phyloP scores from a whole-genome alignment of 805 yeast species.

The Candida methanosorbosa region DNA sequence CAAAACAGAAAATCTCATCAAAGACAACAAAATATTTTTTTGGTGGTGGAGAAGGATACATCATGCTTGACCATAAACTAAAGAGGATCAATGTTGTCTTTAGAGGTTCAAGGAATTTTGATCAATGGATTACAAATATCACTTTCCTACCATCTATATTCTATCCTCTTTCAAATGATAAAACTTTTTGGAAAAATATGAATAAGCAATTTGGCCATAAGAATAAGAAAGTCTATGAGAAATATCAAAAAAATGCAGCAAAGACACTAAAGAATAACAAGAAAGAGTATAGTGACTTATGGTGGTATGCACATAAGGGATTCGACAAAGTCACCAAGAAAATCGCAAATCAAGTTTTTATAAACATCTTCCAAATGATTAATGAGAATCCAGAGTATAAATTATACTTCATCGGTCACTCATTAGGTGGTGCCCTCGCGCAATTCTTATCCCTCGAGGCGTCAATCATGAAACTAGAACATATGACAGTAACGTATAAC shows the following conservation, averaged over 20 bases:
- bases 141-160: conserved; percentile 9
- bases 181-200: conserved; percentile 5
- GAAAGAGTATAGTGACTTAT: too few relatives aligned
- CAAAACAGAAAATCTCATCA: too few relatives aligned
- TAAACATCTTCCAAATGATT: conserved; percentile 8
- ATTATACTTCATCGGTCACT: conserved; percentile 36
- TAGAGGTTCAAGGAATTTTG: conserved; percentile 10
- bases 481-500: conserved; percentile 8
- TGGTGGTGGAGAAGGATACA: conserved; percentile 16
- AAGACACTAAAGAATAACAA: too few relatives aligned
- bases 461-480: conserved; percentile 34
- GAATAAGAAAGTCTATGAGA: not conserved
- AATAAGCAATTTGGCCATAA: too few relatives aligned
- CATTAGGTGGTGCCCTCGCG: conserved; percentile 58
- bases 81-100: conserved; percentile 7
- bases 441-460: conserved; percentile 55
- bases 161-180: conserved; percentile 3
- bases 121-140: conserved; percentile 14
- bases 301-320: conserved; percentile 13
- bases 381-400: conserved; percentile 21
- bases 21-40: conserved; percentile 1
- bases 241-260: too few relatives aligned
- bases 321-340: conserved; percentile 7
- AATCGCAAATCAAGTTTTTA: conserved; percentile 6
- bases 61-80: conserved; percentile 9